Percentiles rank a stretch among this genome's conserved stretches.
These are phyloP conservation scores for Nicotiana benthamiana DNA, from an alignment of 257 asterid genomes.

Conservation along the genomic window DNA sequence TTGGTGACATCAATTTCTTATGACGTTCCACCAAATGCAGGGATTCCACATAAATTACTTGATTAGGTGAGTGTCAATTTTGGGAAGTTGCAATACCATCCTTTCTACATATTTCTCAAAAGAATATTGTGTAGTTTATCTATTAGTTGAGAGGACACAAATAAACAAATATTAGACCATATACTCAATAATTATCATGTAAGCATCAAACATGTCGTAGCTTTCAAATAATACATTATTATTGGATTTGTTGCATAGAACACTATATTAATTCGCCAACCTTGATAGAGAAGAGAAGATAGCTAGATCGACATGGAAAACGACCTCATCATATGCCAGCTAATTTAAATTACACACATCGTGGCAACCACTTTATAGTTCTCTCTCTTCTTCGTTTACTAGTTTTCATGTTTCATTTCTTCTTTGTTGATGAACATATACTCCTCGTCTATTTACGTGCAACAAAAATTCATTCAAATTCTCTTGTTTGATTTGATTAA, in stretches of 20 bases:
- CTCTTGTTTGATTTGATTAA: neutral
- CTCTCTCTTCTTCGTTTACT: neutral
- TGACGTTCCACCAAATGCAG: neutral
- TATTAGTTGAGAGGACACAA: neutral
- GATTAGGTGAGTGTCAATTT: neutral
- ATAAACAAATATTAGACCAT: neutral
- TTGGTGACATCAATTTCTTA: constrained; percentile 7
- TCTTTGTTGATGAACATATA: neutral
- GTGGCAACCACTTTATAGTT: constrained; percentile 30
- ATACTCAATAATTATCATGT: neutral
- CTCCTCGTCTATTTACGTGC: neutral
- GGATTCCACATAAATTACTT: neutral
- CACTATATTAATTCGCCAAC: neutral
- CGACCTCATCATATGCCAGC: constrained; percentile 25
- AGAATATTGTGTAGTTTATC: neutral
- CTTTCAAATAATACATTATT: neutral
- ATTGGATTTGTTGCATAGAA: neutral
- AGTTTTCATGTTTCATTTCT: neutral
- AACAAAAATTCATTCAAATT: neutral
- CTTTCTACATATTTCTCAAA: neutral
- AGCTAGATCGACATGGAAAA: neutral
- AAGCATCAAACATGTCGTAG: neutral
- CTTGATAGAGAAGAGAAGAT: neutral
- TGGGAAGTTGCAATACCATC: neutral
- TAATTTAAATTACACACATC: constrained; percentile 10